phyloP scores from a whole-genome alignment of 805 yeast species.

The Metschnikowia lachancei region DNA sequence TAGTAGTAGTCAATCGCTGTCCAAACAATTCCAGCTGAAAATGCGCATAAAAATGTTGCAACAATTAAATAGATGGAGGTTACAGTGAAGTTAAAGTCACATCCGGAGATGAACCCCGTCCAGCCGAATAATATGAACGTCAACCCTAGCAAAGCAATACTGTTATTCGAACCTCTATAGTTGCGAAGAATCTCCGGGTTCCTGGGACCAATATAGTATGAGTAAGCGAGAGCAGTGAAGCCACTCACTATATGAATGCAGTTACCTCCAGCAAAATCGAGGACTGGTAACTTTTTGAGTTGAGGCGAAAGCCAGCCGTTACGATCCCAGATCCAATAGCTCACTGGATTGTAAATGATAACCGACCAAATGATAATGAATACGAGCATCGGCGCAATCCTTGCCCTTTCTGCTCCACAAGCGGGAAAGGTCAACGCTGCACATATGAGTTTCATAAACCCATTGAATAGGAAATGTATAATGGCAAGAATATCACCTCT shows the following conservation, averaged over 20 bases:
- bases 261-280: slow-evolving; percentile 47
- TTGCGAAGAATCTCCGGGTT: slow-evolving; percentile 37
- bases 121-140: slow-evolving; percentile 32
- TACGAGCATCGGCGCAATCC: slow-evolving; percentile 41
- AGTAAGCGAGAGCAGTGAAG: slow-evolving; percentile 44
- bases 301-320: slow-evolving; percentile 44
- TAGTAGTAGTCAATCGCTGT: slow-evolving; percentile 36
- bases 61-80: slow-evolving; percentile 31
- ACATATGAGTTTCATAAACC: slow-evolving; percentile 38
- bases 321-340: slow-evolving; percentile 45
- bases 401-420: slow-evolving; percentile 43
- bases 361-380: slow-evolving; percentile 40
- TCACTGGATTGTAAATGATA: slow-evolving; percentile 42
- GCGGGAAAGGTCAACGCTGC: slow-evolving; percentile 44
- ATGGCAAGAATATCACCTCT: slow-evolving; percentile 39
- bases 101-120: slow-evolving; percentile 44
- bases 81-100: slow-evolving; percentile 40
- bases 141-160: slow-evolving; percentile 33
- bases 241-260: slow-evolving; percentile 46
- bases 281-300: slow-evolving; percentile 32
- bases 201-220: slow-evolving; percentile 43
- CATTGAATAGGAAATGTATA: slow-evolving; percentile 40
- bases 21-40: slow-evolving; percentile 39
- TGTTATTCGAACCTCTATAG: slow-evolving; percentile 37
- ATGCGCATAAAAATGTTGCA: slow-evolving; percentile 35